Conservation (phyloP, 345 rosid species). For the Erucastrum elatum region DNA sequence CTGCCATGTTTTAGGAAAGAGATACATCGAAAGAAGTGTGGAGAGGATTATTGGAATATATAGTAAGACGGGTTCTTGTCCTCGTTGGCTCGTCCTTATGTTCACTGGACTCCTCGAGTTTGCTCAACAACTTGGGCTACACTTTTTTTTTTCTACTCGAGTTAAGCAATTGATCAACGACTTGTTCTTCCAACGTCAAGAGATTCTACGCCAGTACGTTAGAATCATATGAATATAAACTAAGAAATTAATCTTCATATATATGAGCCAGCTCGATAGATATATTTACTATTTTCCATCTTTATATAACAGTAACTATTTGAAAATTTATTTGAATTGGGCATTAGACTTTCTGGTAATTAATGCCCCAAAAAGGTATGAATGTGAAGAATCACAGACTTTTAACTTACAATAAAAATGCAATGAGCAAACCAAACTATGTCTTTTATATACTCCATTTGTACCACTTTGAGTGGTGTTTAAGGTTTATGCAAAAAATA, state of each 20-base stretch:
- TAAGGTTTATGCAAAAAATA: too few species aligned
- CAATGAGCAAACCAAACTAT: not conserved
- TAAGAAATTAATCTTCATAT: not conserved
- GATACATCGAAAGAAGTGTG: slow-evolving; percentile 39
- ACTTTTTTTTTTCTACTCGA: slow-evolving; percentile 27
- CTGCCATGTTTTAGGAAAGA: slow-evolving; percentile 38
- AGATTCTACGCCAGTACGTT: slow-evolving; percentile 42
- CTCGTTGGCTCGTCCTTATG: slow-evolving; percentile 57
- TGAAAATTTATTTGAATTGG: not conserved
- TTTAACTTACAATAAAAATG: not conserved
- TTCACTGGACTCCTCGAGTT: slow-evolving; percentile 55
- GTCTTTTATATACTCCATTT: not conserved
- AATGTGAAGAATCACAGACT: not conserved
- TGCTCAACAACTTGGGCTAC: slow-evolving; percentile 41
- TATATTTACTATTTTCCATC: not conserved
- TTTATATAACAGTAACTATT: not conserved
- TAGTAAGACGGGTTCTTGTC: slow-evolving; percentile 19
- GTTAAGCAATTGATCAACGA: slow-evolving; percentile 5
- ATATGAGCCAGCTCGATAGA: not conserved
- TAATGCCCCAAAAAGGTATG: not conserved
- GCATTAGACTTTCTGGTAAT: not conserved
- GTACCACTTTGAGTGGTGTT: too few species aligned
- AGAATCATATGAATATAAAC: not conserved
- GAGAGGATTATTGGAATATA: slow-evolving; percentile 37
- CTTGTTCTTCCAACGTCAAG: slow-evolving; percentile 36